Base-by-base conservation (phyloP, 441 rosid genomes). In the Breynia disticha region DNA sequence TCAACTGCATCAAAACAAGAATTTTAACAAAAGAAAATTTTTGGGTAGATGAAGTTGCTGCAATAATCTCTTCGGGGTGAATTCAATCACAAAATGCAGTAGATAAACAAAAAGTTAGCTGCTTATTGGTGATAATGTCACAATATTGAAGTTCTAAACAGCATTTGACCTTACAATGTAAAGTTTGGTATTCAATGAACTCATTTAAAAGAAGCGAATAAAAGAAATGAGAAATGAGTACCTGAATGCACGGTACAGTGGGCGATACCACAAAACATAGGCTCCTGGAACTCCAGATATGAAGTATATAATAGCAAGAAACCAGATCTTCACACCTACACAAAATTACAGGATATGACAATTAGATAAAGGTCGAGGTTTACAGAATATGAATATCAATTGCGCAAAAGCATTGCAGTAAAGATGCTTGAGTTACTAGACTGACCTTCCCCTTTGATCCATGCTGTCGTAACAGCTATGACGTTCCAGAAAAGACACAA, bases 171-270 rank as follows among this genome's bases (percentile, higher is more conserved):
- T n/a, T n/a, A n/a, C n/a, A n/a, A n/a, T n/a, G n/a, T n/a, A n/a
- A n/a, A n/a, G n/a, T n/a, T n/a, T n/a, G n/a, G n/a, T n/a, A n/a
- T n/a, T n/a, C n/a, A n/a, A n/a, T n/a, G n/a, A n/a, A n/a, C n/a
- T 50, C 22, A 54, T 5, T 14, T 35, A 54, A 42, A 8, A 54
- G 41, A 19, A 16, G 19, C 9, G 19, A 47, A n/a, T n/a, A 49
- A 20, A 28, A 18, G 22, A 19, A 57, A 16, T 16, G n/a, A 47
- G 17, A 43, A 42, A 59, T 35, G 14, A 59, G 39, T 89, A 94
- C 99, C 99, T 90, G 78, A 87, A 82, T 60, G 99, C 99, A 67
- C 94, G 85, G 64, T 94, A 94, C 22, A 94, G 84, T 52, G 99
- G 97, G 54, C 91, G 91, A 71, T 94, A 94, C 99, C 99, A 94